phyloP scores from a whole-genome alignment of 192 early-diverging fungal species.

The Jimgerdemannia lactiflua region DNA sequence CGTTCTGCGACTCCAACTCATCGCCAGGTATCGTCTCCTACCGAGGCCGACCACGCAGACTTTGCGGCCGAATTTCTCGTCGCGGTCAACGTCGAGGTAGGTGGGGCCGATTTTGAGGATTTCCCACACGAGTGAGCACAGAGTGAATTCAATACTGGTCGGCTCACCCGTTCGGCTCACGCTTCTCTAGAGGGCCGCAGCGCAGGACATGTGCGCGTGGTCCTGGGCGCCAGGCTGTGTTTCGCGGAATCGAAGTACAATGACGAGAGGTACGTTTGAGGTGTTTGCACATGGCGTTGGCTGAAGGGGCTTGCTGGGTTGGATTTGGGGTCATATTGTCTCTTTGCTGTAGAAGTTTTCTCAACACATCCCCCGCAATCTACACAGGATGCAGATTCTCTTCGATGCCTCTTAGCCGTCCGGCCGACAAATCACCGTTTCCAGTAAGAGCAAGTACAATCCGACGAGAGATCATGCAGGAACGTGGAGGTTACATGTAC shows the following conservation, averaged over 20 bases:
- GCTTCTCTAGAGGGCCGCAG: neutral
- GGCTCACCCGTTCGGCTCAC: too few relatives aligned
- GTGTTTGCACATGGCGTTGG: too few relatives aligned
- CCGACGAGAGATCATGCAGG: neutral
- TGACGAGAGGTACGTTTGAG: neutral
- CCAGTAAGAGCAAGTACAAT: neutral
- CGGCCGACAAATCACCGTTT: neutral
- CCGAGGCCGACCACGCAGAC: too few relatives aligned
- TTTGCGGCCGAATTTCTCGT: neutral
- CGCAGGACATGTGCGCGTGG: neutral
- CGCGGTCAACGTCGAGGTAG: neutral
- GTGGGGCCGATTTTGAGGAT: neutral
- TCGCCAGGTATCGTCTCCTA: too few relatives aligned
- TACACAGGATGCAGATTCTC: neutral
- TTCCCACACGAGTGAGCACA: neutral
- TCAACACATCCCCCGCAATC: too few relatives aligned
- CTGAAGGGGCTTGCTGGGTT: too few relatives aligned
- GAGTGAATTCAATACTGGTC: neutral
- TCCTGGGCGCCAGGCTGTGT: neutral
- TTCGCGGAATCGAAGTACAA: neutral
- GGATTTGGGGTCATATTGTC: too few relatives aligned
- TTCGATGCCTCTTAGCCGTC: neutral
- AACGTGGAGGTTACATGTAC: neutral
- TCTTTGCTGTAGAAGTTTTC: too few relatives aligned
- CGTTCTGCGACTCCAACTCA: too few relatives aligned